phyloP scores from a whole-genome alignment of 768 basidiomycete genomes.

The Phanerodontia chrysosporium region DNA sequence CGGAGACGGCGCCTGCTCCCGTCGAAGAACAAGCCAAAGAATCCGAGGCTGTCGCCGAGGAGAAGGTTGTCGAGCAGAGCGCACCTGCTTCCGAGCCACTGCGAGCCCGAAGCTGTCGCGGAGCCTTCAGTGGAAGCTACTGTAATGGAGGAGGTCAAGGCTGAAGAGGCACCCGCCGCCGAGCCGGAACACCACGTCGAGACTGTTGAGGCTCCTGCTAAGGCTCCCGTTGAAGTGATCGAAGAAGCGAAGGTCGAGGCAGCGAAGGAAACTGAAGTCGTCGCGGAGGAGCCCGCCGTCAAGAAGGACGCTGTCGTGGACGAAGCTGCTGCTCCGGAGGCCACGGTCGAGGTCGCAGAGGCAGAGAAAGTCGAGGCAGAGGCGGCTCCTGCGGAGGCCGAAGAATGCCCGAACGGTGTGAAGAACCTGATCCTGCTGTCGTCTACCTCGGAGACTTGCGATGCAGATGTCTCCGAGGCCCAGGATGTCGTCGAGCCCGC shows the following conservation, averaged over 20 bases:
- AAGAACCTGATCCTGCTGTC: conserved; percentile 1
- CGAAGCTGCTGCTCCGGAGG: neutral
- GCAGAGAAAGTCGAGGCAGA: neutral
- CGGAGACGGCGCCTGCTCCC: neutral
- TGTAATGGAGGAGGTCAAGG: neutral
- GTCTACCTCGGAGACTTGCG: conserved; percentile 1
- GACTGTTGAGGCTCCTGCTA: no score
- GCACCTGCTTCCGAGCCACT: neutral
- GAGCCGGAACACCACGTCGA: neutral
- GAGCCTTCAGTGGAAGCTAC: neutral
- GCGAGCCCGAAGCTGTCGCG: neutral
- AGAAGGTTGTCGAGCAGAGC: neutral
- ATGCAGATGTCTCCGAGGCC: neutral
- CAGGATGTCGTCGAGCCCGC: neutral
- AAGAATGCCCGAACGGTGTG: neutral
- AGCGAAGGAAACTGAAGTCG: neutral
- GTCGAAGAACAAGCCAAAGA: neutral
- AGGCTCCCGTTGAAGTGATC: no score
- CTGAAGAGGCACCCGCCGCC: neutral
- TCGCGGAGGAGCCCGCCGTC: neutral
- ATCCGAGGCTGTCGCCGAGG: conserved; percentile 1
- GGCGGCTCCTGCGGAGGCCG: neutral
- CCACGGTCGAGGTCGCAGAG: neutral
- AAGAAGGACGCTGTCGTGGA: neutral
- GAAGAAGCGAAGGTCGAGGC: neutral